phyloP scores from a whole-genome alignment of 768 basidiomycete genomes.

The Kwoniella dejecticola region DNA sequence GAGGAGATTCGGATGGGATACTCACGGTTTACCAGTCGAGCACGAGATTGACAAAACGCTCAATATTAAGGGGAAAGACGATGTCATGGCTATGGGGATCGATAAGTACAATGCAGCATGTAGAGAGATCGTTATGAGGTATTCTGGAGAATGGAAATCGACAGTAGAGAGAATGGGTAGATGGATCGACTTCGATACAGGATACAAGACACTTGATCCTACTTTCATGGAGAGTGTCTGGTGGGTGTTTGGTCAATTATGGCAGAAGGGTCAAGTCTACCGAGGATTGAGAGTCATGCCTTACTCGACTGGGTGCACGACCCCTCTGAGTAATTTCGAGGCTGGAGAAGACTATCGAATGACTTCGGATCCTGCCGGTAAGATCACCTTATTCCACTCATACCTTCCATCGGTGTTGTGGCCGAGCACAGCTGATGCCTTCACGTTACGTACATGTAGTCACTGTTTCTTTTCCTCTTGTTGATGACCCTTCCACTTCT shows the following conservation, averaged over 20 bases:
- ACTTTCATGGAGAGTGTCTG: conserved; percentile 97
- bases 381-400: conserved; percentile 45
- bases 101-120: conserved; percentile 97
- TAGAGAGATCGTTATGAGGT: conserved; percentile 94
- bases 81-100: conserved; percentile 94
- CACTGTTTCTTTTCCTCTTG: conserved; percentile 86
- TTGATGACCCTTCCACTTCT: conserved; percentile 86
- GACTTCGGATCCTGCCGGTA: conserved; percentile 88
- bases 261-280: conserved; percentile 88
- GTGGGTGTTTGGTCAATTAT: conserved; percentile 98
- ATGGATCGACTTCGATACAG: conserved; percentile 99
- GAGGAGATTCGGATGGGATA: conserved; percentile 97
- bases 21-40: conserved; percentile 96
- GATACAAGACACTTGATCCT: conserved; percentile 94
- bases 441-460: conserved; percentile 61
- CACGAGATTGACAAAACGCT: conserved; percentile 98
- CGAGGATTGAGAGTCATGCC: conserved; percentile 95
- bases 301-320: conserved; percentile 93
- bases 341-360: conserved; percentile 89
- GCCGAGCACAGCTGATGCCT: background rate
- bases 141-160: conserved; percentile 86
- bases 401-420: background rate
- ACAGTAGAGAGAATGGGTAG: conserved; percentile 98
- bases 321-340: conserved; percentile 96
- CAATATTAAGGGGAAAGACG: conserved; percentile 85